A percentile compares a stretch with the other conserved stretches of the same genome.
Conservation (phyloP, 1,284 basidiomycete genomes). For the Boletellus deceptivus region DNA sequence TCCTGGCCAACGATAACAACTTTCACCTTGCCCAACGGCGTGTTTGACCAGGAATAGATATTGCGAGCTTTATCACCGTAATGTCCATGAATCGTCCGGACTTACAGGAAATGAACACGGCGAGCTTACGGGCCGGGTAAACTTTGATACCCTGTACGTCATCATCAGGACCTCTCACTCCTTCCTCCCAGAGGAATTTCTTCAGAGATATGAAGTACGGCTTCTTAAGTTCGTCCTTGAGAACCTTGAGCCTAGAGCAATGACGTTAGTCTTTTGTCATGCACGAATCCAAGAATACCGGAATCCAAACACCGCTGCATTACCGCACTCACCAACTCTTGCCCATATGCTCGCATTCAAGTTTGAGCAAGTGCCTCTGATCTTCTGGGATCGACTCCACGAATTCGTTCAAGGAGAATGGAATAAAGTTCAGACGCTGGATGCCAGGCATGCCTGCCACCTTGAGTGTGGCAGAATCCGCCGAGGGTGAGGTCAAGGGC, state of each 20-base stretch:
- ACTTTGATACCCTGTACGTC: slow-evolving; percentile 45
- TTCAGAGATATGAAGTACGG: slow-evolving; percentile 75
- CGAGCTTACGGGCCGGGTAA: slow-evolving; percentile 61
- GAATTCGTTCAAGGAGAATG: slow-evolving; percentile 63
- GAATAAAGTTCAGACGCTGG: slow-evolving; percentile 61
- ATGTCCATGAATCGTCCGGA: slow-evolving; percentile 4
- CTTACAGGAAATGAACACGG: slow-evolving; percentile 1
- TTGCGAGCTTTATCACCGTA: slow-evolving; percentile 49
- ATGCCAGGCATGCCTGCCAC: slow-evolving; percentile 22
- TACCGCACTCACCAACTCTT: slow-evolving; percentile 60
- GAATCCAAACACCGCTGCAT: not conserved
- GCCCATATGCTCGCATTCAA: slow-evolving; percentile 72
- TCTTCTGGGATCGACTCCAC: slow-evolving; percentile 55
- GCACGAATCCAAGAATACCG: not conserved
- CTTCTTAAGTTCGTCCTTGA: slow-evolving; percentile 71
- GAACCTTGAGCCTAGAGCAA: slow-evolving; percentile 59
- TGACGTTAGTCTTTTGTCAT: slow-evolving; percentile 2
- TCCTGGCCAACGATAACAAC: slow-evolving; percentile 83
- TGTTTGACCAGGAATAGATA: slow-evolving; percentile 82
- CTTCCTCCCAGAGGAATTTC: slow-evolving; percentile 65
- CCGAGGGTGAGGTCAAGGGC: slow-evolving; percentile 11
- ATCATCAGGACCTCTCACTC: slow-evolving; percentile 56
- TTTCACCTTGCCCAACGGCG: slow-evolving; percentile 73
- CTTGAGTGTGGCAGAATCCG: slow-evolving; percentile 19
- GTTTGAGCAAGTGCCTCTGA: slow-evolving; percentile 52